A percentile compares a stretch with the other conserved stretches of the same genome.
phyloP scores from a whole-genome alignment of 1,284 basidiomycete genomes.

The Rhodotorula sp. region DNA sequence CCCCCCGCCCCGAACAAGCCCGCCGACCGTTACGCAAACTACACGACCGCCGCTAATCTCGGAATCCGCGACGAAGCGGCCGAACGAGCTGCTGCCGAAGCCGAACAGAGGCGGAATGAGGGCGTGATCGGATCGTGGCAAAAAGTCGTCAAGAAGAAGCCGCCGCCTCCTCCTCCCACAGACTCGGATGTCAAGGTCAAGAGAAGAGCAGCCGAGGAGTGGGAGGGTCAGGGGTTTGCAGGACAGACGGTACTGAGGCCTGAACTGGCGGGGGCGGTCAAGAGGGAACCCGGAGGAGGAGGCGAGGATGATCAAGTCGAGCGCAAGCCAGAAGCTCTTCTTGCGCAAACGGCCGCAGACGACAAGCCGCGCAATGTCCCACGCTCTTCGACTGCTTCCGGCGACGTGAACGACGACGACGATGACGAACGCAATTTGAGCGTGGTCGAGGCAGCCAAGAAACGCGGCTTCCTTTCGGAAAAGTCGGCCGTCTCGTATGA shows the following conservation, averaged over 20 bases:
- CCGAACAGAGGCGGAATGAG: conserved; percentile 59
- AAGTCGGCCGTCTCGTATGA: conserved; percentile 16
- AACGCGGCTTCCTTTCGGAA: conserved; percentile 27
- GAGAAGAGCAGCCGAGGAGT: conserved; percentile 7
- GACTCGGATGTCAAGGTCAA: background rate
- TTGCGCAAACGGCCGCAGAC: no score
- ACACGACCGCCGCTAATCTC: conserved; percentile 77
- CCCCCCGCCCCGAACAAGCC: conserved; percentile 48
- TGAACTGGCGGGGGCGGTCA: background rate
- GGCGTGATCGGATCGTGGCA: conserved; percentile 84
- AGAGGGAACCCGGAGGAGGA: background rate
- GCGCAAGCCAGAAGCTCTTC: background rate
- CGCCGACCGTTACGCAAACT: conserved; percentile 71
- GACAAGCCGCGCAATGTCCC: background rate
- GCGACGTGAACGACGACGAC: conserved; percentile 7
- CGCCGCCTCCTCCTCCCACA: conserved; percentile 3
- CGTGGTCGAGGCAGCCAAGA: background rate
- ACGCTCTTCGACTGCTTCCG: no score
- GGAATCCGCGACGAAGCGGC: conserved; percentile 65
- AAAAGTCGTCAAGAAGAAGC: conserved; percentile 57
- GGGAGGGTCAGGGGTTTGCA: background rate
- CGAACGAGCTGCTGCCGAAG: conserved; percentile 54
- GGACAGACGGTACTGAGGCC: background rate
- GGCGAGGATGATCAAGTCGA: background rate
- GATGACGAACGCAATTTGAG: background rate